Evolutionary conservation across 2,329 filamentous ascomycete species (phyloP), one percentile per base, ranked within the genome.

Genomic region (Nannizzia gypsea): DNA sequence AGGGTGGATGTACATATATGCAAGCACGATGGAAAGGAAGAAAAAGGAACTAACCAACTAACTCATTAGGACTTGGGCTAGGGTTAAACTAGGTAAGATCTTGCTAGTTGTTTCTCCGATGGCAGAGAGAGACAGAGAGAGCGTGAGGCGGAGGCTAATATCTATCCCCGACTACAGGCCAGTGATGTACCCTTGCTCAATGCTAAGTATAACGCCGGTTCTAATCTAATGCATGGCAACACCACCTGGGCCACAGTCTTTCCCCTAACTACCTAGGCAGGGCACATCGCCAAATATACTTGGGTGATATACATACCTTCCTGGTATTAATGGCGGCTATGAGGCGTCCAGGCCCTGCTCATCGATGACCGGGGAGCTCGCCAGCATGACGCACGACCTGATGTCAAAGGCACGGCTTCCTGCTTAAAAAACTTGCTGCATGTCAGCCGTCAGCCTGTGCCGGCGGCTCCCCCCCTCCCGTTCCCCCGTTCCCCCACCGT

Each of bases 391-490:
- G 44, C 44, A 48, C 9, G 15, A 54, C 48, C 48, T 54, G 44
- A 22, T 48, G 48, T 54, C 48, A 17, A 54, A 54, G 48, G 48
- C 48, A 54, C 48, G 48, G 48, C 48, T 54, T 34, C 28, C 24
- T 54, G 48, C 28, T 54, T 31, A 54, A 54, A 54, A 34, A 54
- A 54, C 48, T 31, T 54, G 48, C 48, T 54, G 48, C 48, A 54
- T 54, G 48, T 54, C 48, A 54, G 48, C 48, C 48, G 48, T 54
- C 48, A 54, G 48, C 48, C 48, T 54, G 48, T 54, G 48, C 48
- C 48, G 48, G 48, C 48, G 48, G 48, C 48, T 54, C 24, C 48
- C 48, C 48, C 48, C 48, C 48, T 34, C 28, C 48, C 48, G 26
- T 34, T 54, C 28, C 48, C 44, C 44, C 20, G 40, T 44, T 44